Percentiles rank a stretch among this genome's conserved stretches.
Evolutionary conservation across 352 stramenopile species (phyloP).

Genomic region (Pythium rishiriense): DNA sequence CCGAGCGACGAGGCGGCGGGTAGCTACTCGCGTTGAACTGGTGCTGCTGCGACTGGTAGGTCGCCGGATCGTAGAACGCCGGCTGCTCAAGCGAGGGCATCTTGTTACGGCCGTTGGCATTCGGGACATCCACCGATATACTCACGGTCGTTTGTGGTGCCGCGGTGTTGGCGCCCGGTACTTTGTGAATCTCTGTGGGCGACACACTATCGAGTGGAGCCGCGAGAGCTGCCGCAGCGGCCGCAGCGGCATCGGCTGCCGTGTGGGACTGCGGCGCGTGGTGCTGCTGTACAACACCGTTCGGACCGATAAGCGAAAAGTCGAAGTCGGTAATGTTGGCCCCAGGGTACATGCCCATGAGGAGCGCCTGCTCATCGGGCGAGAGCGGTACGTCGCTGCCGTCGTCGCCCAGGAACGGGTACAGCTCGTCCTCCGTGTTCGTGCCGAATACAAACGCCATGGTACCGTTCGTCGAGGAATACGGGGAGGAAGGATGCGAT

Average conservation of each 20-base stretch:
- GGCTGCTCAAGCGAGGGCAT: slow-evolving; percentile 32
- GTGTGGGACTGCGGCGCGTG: slow-evolving; percentile 24
- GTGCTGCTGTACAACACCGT: slow-evolving; percentile 45
- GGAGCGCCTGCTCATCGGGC: slow-evolving; percentile 50
- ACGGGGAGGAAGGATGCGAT: not conserved
- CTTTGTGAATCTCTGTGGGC: slow-evolving; percentile 3
- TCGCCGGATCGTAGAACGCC: slow-evolving; percentile 25
- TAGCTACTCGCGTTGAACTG: slow-evolving; percentile 1
- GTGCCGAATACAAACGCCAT: slow-evolving; percentile 57
- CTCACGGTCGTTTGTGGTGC: slow-evolving; percentile 13
- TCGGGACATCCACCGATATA: slow-evolving; percentile 1
- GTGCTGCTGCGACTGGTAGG: slow-evolving; percentile 23
- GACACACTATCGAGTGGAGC: not conserved
- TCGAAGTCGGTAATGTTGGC: slow-evolving; percentile 61
- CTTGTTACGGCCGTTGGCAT: slow-evolving; percentile 29
- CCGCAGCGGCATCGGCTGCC: slow-evolving; percentile 6
- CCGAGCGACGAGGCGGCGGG: slow-evolving; percentile 19
- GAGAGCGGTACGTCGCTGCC: slow-evolving; percentile 34
- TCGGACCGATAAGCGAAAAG: slow-evolving; percentile 45
- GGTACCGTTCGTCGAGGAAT: slow-evolving; percentile 8
- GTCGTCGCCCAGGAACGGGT: slow-evolving; percentile 49
- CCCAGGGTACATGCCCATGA: slow-evolving; percentile 59
- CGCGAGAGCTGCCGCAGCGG: slow-evolving; percentile 1
- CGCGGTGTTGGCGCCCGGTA: not conserved
- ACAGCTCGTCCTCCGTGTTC: slow-evolving; percentile 56